phyloP scores from a whole-genome alignment of 352 stramenopile genomes.

The Plasmopara viticola region DNA sequence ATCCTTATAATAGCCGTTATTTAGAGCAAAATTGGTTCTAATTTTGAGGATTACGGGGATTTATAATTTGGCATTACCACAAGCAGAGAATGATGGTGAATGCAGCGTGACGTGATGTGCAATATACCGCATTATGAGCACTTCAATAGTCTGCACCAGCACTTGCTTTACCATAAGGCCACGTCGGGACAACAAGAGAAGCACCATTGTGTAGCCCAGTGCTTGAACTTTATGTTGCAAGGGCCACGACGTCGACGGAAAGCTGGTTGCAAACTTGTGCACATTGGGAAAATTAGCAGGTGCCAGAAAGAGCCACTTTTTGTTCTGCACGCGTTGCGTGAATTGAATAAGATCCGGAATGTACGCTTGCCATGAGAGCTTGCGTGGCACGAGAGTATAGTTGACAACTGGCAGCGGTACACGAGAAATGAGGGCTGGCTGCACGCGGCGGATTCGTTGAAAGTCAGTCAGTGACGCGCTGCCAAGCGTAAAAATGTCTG shows the following conservation, averaged over 20 bases:
- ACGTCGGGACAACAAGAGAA: conserved; percentile 50
- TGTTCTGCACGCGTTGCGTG: conserved; percentile 39
- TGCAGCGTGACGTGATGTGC: conserved; percentile 45
- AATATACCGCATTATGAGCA: conserved; percentile 53
- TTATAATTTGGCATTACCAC: conserved; percentile 27
- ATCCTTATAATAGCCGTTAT: too few species aligned
- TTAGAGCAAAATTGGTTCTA: background rate
- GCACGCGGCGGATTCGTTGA: conserved; percentile 40
- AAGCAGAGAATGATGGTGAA: conserved; percentile 29
- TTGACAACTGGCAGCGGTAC: conserved; percentile 56
- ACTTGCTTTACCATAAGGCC: conserved; percentile 41
- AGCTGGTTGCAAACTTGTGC: conserved; percentile 26
- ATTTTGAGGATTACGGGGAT: conserved; percentile 2
- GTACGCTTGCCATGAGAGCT: conserved; percentile 40
- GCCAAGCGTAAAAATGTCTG: conserved; percentile 69
- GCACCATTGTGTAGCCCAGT: conserved; percentile 42
- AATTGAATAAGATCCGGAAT: conserved; percentile 46
- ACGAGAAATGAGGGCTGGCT: conserved; percentile 37
- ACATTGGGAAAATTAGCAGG: conserved; percentile 43
- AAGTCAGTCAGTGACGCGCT: conserved; percentile 71
- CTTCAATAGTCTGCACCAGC: conserved; percentile 43
- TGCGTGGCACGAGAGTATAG: conserved; percentile 50
- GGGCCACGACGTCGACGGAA: conserved; percentile 33
- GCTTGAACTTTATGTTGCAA: conserved; percentile 40
- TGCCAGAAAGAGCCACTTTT: conserved; percentile 50